phyloP scores from a whole-genome alignment of 768 basidiomycete species.

The Gelatoporia subvermispora region DNA sequence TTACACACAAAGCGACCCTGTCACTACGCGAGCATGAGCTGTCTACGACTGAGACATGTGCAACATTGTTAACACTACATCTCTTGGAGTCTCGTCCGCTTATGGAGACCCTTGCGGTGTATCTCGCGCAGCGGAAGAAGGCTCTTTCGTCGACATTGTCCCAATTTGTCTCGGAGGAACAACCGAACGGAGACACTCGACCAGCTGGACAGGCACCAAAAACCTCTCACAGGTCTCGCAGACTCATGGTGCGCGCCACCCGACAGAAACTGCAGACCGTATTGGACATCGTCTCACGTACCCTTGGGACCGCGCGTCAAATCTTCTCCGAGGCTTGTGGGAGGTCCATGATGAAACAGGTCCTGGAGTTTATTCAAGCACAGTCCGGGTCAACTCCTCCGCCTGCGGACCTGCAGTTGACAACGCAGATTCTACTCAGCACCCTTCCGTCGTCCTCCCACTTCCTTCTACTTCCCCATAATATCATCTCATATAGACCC shows the following conservation, averaged over 20 bases:
- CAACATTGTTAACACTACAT: slow-evolving; percentile 77
- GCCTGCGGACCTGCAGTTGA: slow-evolving; percentile 52
- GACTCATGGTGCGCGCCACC: slow-evolving; percentile 43
- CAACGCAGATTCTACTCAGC: slow-evolving; percentile 62
- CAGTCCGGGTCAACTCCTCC: slow-evolving; percentile 34
- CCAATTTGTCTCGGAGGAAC: slow-evolving; percentile 9
- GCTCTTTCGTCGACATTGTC: slow-evolving; percentile 42
- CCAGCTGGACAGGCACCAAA: slow-evolving; percentile 7
- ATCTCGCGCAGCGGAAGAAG: slow-evolving; percentile 68
- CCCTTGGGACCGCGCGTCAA: slow-evolving; percentile 49
- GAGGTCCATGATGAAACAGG: slow-evolving; percentile 47
- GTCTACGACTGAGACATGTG: slow-evolving; percentile 60
- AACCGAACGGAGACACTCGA: slow-evolving; percentile 32
- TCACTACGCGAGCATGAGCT: slow-evolving; percentile 60
- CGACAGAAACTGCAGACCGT: slow-evolving; percentile 47
- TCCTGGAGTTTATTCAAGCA: slow-evolving; percentile 60
- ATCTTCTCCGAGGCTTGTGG: slow-evolving; percentile 44
- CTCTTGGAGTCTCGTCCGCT: slow-evolving; percentile 86
- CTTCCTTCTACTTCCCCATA: slow-evolving; percentile 68
- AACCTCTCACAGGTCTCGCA: slow-evolving; percentile 19
- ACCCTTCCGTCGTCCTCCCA: slow-evolving; percentile 81
- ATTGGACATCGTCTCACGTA: slow-evolving; percentile 53
- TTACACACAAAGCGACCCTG: slow-evolving; percentile 81
- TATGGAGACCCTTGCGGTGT: slow-evolving; percentile 61
- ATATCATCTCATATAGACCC: slow-evolving; percentile 75